Evolutionary conservation across 169 alveolate species (phyloP), one percentile per base, ranked within the genome.

Genomic region (Plasmodium vinckei): DNA sequence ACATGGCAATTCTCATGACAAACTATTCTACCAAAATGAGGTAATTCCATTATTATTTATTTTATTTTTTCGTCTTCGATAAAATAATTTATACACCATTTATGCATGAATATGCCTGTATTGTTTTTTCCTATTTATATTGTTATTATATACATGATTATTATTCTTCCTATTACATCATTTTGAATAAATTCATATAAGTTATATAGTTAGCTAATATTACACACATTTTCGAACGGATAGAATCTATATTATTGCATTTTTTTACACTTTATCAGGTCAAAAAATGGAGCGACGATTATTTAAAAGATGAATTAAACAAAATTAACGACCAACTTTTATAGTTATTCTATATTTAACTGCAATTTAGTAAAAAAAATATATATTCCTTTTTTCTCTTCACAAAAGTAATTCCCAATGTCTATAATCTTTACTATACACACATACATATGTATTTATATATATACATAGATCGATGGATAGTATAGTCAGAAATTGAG

Each of bases 271-370:
- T 33, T 33, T 33, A 33, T 33, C 46, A 82, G 90, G 33, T 12
- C 1, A 46, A 67, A 67, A 25, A 72, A 39, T 82, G 90, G 90
- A 56, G 53, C 5, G 86, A 65, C 21, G 59, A 82, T 47, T 82
- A 82, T 39, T 60, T 82, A n/a, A 56, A 82, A 47, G 90, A 65
- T 1, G 73, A 82, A 12, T 61, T 82, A 46, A 63, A 82, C 27
- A 72, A 82, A 17, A 67, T 82, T 19, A 56, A 69, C 53, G 69
- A 27, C 9, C 51, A 67, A 0, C 49, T 61, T 72, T 44, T 56
- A 21, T 82, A 72, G 33, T 23, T 61, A 12, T 44, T 7, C 6
- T 42, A 9, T 72, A 25, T 57, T 72, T 42, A 7, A 54, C 53
- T 17, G 23, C 54, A 51, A 12, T 13, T 1, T 9, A 51, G 17